Base-by-base conservation (phyloP, 768 basidiomycete genomes). In the Suillus decipiens region DNA sequence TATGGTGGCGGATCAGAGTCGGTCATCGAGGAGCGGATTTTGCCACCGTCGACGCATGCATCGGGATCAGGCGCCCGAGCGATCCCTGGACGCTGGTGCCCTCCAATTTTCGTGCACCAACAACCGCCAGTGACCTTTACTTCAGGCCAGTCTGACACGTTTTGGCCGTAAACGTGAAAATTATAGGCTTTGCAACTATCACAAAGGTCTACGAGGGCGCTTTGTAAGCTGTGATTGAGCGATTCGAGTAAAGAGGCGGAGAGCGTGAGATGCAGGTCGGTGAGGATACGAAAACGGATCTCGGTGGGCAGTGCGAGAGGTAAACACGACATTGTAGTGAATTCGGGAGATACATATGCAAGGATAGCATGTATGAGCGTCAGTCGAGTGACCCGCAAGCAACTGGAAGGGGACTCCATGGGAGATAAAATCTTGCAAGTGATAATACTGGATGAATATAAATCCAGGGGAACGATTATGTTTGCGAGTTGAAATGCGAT, bases 61-160 rank as follows among this genome's bases (percentile, higher is more conserved):
- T 70, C 71, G 10, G 54, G 61, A 57, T 69, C 61, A 1, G 39
- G 42, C 8, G 55, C 61, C 1, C 36, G 47, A 14, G 56, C 56
- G 59, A 53, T 50, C 45, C 57, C 48, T 42, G 61, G 66, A 62
- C 60, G 48, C 45, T 14, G 22, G 28, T 19, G 68, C 22, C 45
- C 64, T 53, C 69, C 70, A 58, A 71, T 67, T 47, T 71, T 68
- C 47, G 69, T 61, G 68, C 85, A 86, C n/a, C 74, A 74, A 68
- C 85, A 86, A 17, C 81, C 77, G 1, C 83, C 78, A 8, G 72
- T 73, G 45, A 69, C 71, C 54, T 75, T 78, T 60, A 84, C 81
- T 61, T 82, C 80, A 50, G 82, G 81, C 85, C 85, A 86, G 53
- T 81, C 77, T 70, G 81, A 84, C 10, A 85, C 74, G 63, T 82